Evolutionary conservation across 176 grass and related monocot species (phyloP), one percentile per base, ranked within the genome.

Genomic region (Tillandsia fasciculata): DNA sequence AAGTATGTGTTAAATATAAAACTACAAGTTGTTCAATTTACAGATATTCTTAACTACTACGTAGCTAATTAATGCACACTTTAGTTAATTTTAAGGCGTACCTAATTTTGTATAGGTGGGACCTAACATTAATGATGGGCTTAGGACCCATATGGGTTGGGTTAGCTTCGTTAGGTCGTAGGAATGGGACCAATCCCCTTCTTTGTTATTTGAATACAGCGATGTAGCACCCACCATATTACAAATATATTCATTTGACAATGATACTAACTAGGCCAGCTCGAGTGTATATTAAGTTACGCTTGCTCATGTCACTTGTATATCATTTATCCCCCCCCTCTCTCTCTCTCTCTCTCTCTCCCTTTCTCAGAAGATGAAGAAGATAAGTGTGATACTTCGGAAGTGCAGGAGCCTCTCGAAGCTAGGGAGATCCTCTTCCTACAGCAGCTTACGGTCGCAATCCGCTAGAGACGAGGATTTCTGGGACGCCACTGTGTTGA

Each of bases 361-460:
- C n/a, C 7, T 12, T 12, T 18, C 20, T 17, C 17, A 14, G 14
- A 9, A 20, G 20, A 82, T 77, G 80, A 82, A 77, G 80, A 68
- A 82, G 64, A 80, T 85, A 29, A 86, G 72, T 48, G 68, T 79
- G 67, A 28, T 96, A 61, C 77, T 96, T 54, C 83, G 86, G 67
- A 89, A 82, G 84, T 91, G 88, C 83, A 89, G 78, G 85, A 89
- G 80, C 80, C 73, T 91, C 72, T 89, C 83, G 17, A 71, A 71
- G 1, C 53, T 76, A 8, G 65, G 77, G 70, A 76, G 88, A 23
- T 74, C 85, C 1, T 76, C 72, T 51, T 72, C 88, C 11, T 89
- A 87, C 73, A 77, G 81, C 53, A 96, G 82, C 73, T 75, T 96
- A 61, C 80, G 88, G 10, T 87, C 92, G 56, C 91, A 84, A 83